Percentiles rank a stretch among this genome's conserved stretches.
These are phyloP conservation scores for Chlorella sp. DNA, from an alignment of 139 green algal genomes.

Conservation along the genomic window DNA sequence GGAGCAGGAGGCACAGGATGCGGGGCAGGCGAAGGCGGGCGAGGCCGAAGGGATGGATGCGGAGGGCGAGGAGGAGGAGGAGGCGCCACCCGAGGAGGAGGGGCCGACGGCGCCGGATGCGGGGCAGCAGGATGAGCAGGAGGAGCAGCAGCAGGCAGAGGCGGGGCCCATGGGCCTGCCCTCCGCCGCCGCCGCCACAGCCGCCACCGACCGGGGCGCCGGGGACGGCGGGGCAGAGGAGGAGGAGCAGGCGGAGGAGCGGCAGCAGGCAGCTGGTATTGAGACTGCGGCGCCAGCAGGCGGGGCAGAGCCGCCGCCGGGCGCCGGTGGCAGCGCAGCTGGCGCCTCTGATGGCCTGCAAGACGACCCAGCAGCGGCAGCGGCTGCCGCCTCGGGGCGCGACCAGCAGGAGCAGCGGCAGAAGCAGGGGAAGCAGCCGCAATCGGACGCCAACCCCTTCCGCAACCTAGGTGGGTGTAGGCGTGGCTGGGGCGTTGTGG, in stretches of 20 bases:
- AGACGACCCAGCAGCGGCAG: slow-evolving; percentile 16
- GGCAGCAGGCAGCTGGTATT: background rate
- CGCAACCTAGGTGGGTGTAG: slow-evolving; percentile 51
- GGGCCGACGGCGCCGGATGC: background rate
- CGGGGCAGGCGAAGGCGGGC: slow-evolving; percentile 13
- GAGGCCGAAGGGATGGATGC: slow-evolving; percentile 34
- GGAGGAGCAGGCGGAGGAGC: slow-evolving; percentile 39
- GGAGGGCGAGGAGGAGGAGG: slow-evolving; percentile 32
- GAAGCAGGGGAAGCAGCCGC: slow-evolving; percentile 8
- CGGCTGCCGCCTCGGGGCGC: slow-evolving; percentile 4
- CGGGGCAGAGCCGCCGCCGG: slow-evolving; percentile 25
- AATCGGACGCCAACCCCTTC: slow-evolving; percentile 77
- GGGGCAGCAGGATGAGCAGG: background rate
- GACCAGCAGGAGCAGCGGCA: background rate
- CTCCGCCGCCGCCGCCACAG: slow-evolving; percentile 44
- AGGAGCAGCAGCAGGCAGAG: slow-evolving; percentile 38
- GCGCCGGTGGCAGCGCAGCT: slow-evolving; percentile 25
- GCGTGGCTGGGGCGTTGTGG: background rate
- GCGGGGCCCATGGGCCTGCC: slow-evolving; percentile 65
- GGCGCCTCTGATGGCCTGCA: slow-evolving; percentile 37
- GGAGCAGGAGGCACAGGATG: slow-evolving; percentile 18
- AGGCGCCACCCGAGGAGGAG: background rate
- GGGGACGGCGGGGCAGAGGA: slow-evolving; percentile 36
- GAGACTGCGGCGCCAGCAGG: background rate
- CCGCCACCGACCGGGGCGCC: slow-evolving; percentile 31